A percentile compares a stretch with the other conserved stretches of the same genome.
Conservation (phyloP, 1,284 basidiomycete species). For the Ganoderma lucidum region DNA sequence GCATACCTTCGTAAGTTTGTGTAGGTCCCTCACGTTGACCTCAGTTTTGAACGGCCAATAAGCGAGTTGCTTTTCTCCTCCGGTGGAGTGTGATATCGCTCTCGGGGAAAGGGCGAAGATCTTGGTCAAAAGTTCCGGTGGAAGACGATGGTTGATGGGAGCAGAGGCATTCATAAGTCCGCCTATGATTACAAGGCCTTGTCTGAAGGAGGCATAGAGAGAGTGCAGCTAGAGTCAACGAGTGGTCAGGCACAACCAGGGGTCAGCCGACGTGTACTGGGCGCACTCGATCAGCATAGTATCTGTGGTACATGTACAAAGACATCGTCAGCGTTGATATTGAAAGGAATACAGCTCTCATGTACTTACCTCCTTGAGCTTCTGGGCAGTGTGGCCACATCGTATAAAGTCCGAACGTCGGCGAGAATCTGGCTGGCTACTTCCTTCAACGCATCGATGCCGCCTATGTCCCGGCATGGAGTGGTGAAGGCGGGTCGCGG, state of each 20-base stretch:
- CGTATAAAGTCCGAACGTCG: no score
- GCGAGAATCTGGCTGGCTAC: no score
- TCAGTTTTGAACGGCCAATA: background rate
- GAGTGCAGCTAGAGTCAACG: background rate
- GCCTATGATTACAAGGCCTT: background rate
- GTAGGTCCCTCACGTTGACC: background rate
- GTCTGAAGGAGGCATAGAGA: background rate
- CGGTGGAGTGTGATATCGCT: background rate
- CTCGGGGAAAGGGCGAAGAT: conserved; percentile 2
- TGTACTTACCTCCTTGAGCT: no score
- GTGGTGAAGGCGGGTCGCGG: no score
- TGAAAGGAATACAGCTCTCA: no score
- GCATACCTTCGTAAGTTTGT: conserved; percentile 2
- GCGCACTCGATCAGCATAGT: no score
- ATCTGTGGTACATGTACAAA: no score
- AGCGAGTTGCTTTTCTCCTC: background rate
- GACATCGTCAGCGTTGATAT: no score
- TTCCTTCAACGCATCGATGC: no score
- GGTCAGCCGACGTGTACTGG: no score
- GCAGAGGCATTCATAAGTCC: conserved; percentile 2
- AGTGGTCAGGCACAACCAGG: background rate
- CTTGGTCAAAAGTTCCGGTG: conserved; percentile 4
- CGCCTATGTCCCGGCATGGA: no score
- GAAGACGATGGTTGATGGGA: conserved; percentile 12
- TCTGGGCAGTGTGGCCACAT: no score